Conservation (phyloP, 345 rosid species). For the Luvunga scandens region DNA sequence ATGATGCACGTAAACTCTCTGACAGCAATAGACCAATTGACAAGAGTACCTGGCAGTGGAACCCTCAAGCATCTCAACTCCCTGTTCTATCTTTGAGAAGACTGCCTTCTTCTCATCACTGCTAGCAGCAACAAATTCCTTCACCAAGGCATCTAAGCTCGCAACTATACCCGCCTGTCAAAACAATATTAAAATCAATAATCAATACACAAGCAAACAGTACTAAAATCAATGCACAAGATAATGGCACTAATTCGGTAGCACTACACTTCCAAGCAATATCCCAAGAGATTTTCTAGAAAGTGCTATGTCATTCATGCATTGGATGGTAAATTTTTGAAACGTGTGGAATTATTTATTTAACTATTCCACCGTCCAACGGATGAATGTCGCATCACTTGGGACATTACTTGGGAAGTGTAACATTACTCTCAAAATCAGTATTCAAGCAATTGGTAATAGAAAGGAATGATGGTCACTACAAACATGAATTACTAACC, state of each 20-base stretch:
- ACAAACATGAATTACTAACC: conserved; percentile 34
- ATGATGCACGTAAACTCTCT: background rate
- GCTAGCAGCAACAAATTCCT: conserved; percentile 77
- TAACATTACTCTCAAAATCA: background rate
- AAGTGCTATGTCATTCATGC: background rate
- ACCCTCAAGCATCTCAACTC: conserved; percentile 71
- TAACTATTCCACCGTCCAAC: background rate
- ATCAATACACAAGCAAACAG: background rate
- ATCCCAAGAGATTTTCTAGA: background rate
- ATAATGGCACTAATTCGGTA: background rate
- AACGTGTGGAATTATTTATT: background rate
- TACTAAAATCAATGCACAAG: background rate
- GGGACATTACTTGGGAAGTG: background rate
- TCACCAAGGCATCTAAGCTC: conserved; percentile 72
- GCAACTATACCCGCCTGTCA: conserved; percentile 83
- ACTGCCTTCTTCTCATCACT: conserved; percentile 70
- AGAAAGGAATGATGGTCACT: background rate
- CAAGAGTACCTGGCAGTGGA: conserved; percentile 51
- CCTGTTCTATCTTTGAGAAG: conserved; percentile 66
- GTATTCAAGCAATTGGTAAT: background rate
- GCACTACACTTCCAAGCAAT: background rate
- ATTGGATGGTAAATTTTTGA: background rate
- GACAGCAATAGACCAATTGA: background rate
- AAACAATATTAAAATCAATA: background rate
- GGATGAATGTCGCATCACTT: background rate